Conservation (phyloP, 2,329 filamentous ascomycete genomes). For the Colletotrichum lindemuthianum region DNA sequence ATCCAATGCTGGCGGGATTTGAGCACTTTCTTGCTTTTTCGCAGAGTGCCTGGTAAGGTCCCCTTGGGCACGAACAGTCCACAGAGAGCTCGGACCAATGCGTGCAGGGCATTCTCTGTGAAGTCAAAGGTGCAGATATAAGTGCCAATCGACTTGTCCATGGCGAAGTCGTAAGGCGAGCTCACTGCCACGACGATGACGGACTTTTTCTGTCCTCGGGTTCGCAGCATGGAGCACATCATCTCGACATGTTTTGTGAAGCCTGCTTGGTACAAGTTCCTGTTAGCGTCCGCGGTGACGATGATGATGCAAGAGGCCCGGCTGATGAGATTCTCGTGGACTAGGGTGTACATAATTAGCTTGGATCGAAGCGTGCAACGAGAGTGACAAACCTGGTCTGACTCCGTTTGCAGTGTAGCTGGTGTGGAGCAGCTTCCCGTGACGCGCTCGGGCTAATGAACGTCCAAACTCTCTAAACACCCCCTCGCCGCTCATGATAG, state of each 20-base stretch:
- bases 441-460: slow-evolving; percentile 85
- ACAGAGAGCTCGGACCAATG: slow-evolving; percentile 84
- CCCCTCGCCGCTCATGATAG: slow-evolving; percentile 89
- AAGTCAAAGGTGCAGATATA: slow-evolving; percentile 98
- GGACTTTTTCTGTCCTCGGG: slow-evolving; percentile 84
- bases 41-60: slow-evolving; percentile 76
- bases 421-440: slow-evolving; percentile 88
- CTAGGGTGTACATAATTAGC: slow-evolving; percentile 45
- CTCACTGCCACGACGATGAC: slow-evolving; percentile 92
- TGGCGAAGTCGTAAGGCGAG: slow-evolving; percentile 95
- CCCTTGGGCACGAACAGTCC: slow-evolving; percentile 74
- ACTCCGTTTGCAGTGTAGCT: slow-evolving; percentile 96
- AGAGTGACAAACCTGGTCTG: slow-evolving; percentile 65
- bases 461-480: slow-evolving; percentile 92
- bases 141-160: slow-evolving; percentile 89
- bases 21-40: slow-evolving; percentile 85
- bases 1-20: slow-evolving; percentile 96
- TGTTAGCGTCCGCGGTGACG: slow-evolving; percentile 91
- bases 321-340: slow-evolving; percentile 93
- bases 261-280: slow-evolving; percentile 91
- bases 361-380: not conserved
- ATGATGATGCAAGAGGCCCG: slow-evolving; percentile 89
- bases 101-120: slow-evolving; percentile 89
- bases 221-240: slow-evolving; percentile 87
- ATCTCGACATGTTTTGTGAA: slow-evolving; percentile 97